These are phyloP conservation scores for Kernera saxatilis DNA, from an alignment of 345 rosid species.

Conservation along the genomic window DNA sequence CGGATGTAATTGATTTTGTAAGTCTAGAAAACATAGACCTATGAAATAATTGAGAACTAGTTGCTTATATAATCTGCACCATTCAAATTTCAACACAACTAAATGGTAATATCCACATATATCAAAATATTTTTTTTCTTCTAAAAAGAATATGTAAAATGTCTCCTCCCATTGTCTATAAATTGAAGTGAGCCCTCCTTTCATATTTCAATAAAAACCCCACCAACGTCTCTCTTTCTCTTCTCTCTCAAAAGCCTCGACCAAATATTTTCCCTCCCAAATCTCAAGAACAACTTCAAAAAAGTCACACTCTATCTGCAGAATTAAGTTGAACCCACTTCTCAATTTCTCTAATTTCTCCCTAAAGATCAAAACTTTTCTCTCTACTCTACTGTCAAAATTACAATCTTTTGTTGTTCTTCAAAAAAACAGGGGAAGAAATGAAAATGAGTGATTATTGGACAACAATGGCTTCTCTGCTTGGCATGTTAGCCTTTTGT, in stretches of 20 bases:
- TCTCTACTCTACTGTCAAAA: background rate
- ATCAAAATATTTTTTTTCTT: background rate
- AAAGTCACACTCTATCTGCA: background rate
- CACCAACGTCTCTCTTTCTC: slow-evolving; percentile 18
- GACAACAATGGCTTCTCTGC: slow-evolving; percentile 68
- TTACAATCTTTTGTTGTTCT: background rate
- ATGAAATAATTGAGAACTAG: slow-evolving; percentile 17
- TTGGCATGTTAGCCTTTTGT: slow-evolving; percentile 80
- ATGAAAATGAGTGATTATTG: slow-evolving; percentile 62
- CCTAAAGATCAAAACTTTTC: background rate
- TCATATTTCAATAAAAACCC: background rate
- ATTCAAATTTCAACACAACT: background rate
- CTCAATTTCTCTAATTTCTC: background rate
- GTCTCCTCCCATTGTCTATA: slow-evolving; percentile 11
- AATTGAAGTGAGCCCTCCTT: background rate
- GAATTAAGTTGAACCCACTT: background rate
- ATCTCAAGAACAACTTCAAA: slow-evolving; percentile 16
- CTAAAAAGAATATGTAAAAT: background rate
- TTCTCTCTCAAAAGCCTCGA: slow-evolving; percentile 8
- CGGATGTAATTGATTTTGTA: slow-evolving; percentile 8
- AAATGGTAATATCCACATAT: background rate
- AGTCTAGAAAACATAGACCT: slow-evolving; percentile 22
- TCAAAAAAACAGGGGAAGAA: background rate
- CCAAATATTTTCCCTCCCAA: slow-evolving; percentile 26
- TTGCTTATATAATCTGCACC: slow-evolving; percentile 6